A percentile compares a stretch with the other conserved stretches of the same genome.
Evolutionary conservation across 2,329 filamentous ascomycete species (phyloP).

Genomic region (Tolypocladium cylindrosporum): DNA sequence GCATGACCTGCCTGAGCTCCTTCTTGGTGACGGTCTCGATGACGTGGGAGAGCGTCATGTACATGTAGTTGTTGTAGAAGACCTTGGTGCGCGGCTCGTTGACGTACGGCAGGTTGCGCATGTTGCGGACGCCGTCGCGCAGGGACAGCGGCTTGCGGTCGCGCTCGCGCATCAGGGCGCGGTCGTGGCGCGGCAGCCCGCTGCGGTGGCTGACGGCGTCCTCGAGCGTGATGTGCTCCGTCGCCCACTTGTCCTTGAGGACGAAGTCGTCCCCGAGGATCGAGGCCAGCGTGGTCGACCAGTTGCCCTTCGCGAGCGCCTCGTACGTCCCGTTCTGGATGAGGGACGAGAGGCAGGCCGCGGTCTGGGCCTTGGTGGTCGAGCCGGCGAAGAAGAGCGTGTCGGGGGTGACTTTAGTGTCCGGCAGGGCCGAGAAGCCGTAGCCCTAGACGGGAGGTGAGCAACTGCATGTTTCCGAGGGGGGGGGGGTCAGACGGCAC

Average conservation of each 20-base stretch:
- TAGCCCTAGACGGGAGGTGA: slow-evolving; percentile 12
- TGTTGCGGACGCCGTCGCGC: slow-evolving; percentile 25
- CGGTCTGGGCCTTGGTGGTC: slow-evolving; percentile 45
- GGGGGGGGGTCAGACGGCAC: not conserved
- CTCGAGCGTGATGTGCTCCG: slow-evolving; percentile 38
- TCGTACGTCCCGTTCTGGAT: slow-evolving; percentile 30
- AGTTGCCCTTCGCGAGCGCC: slow-evolving; percentile 21
- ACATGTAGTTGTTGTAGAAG: slow-evolving; percentile 43
- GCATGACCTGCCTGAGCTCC: slow-evolving; percentile 28
- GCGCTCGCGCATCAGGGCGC: slow-evolving; percentile 9
- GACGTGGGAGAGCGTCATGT: slow-evolving; percentile 29
- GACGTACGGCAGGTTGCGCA: slow-evolving; percentile 33
- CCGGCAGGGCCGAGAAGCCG: slow-evolving; percentile 19
- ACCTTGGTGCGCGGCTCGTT: slow-evolving; percentile 32
- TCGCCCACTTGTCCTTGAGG: slow-evolving; percentile 31
- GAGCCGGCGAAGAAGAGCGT: slow-evolving; percentile 47
- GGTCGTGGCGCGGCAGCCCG: slow-evolving; percentile 34
- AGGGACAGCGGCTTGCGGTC: slow-evolving; percentile 19
- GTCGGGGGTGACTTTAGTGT: slow-evolving; percentile 28
- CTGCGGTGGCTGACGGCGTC: slow-evolving; percentile 42
- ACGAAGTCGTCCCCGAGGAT: slow-evolving; percentile 42
- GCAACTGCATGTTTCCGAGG: slow-evolving; percentile 2
- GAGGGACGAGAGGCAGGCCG: slow-evolving; percentile 37
- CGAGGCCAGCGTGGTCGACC: slow-evolving; percentile 33
- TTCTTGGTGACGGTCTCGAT: slow-evolving; percentile 28